A percentile compares a stretch with the other conserved stretches of the same genome.
These are phyloP conservation scores for Creolimax fragrantissima DNA, from an alignment of 78 protist genomes.

Conservation along the genomic window DNA sequence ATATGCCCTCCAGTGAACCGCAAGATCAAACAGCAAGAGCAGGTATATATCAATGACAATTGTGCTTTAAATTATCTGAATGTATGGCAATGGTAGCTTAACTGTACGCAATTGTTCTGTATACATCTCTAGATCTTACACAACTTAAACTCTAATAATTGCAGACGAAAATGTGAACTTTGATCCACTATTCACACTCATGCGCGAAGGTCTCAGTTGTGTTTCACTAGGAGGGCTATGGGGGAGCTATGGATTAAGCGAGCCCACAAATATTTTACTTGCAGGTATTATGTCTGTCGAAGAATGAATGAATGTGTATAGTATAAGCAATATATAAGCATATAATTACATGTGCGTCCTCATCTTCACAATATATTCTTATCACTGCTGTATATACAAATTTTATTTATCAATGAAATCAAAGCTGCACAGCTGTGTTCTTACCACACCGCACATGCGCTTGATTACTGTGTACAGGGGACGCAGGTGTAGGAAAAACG, in stretches of 20 bases:
- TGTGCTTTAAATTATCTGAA: neutral
- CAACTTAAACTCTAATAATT: no score
- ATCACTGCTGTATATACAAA: neutral
- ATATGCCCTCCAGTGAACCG: neutral
- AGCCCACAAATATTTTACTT: no score
- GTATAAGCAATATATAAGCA: neutral
- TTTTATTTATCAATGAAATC: neutral
- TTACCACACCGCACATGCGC: no score
- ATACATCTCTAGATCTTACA: neutral
- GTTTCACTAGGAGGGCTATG: no score
- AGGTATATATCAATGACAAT: neutral
- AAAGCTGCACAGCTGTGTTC: no score
- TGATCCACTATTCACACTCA: no score
- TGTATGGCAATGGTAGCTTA: neutral
- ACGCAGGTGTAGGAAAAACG: neutral
- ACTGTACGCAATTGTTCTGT: neutral
- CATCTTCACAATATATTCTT: neutral
- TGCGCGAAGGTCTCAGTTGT: no score
- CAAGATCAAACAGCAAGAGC: neutral
- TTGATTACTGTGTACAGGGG: no score
- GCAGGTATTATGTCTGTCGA: no score
- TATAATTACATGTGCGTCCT: neutral
- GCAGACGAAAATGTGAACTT: no score
- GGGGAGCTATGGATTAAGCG: no score
- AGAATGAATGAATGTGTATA: neutral